Evolutionary conservation across 441 rosid species (phyloP), one percentile per base, ranked within the genome.

Genomic region (Arabidopsis lyrata): DNA sequence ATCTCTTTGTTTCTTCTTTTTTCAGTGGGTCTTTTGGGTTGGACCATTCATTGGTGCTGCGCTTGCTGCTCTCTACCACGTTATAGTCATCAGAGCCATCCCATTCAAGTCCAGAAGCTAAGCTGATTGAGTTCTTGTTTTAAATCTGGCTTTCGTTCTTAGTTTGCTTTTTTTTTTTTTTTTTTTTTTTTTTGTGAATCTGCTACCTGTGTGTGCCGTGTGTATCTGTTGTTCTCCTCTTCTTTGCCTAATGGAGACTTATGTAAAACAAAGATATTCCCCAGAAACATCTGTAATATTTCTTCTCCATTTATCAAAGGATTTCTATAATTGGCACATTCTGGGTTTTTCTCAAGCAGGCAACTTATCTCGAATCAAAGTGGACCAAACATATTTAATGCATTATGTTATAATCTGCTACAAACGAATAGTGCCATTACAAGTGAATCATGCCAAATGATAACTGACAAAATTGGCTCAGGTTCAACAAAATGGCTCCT

Each of bases 1-100:
- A 75, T 27, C 12, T 36, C 15, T 36, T 15, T 27, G 57, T 77
- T 8, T 42, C 6, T 14, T 72, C 3, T 11, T 59, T 1, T 22
- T 15, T 8, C 79, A 83, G 83, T 79, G 90, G 89, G 73, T 86
- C 42, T 84, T 82, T 72, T 86, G 87, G 86, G 83, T 84, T 24
- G 90, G 90, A 68, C 88, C 88, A 32, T 81, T 86, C 81, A 72
- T 78, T 27, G 90, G 90, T 18, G 84, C 85, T 55, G 85, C 85
- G 15, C 82, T 84, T 8, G 90, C 86, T 45, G 84, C 87, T 31
- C 73, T 84, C 0, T 86, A 84, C 78, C 83, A 83, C 63, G 80
- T 81, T 71, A 67, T 76, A n/a, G 86, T 84, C 66, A 78, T 86
- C 75, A 75, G 85, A 76, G 86, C 87, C 39, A 78, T 78, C 50